Conservation (phyloP, 106 monocot genomes). For the Triglochin maritima region DNA sequence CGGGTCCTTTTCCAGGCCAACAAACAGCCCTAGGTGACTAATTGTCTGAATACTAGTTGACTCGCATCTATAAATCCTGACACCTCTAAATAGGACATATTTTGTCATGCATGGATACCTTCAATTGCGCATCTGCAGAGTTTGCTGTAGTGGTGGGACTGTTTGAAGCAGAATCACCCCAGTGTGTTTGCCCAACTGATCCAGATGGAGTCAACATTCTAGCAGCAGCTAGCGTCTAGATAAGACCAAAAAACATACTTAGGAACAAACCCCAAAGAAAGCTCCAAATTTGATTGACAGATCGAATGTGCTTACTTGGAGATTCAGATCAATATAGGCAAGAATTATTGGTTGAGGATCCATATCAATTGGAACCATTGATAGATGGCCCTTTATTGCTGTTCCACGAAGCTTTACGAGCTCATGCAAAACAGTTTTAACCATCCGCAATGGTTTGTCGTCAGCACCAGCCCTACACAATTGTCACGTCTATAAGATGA, state of each 20-base stretch:
- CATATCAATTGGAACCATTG: slow-evolving; percentile 97
- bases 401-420: slow-evolving; percentile 97
- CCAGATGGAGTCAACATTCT: slow-evolving; percentile 95
- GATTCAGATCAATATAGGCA: slow-evolving; percentile 93
- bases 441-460: slow-evolving; percentile 96
- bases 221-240: slow-evolving; percentile 91
- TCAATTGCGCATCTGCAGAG: slow-evolving; percentile 93
- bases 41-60: too few relatives aligned
- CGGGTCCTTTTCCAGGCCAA: too few relatives aligned
- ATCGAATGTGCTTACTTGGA: slow-evolving; percentile 47
- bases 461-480: slow-evolving; percentile 84
- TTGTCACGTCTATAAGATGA: neutral
- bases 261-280: too few relatives aligned
- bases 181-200: slow-evolving; percentile 78
- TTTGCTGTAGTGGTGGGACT: slow-evolving; percentile 50
- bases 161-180: slow-evolving; percentile 89
- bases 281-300: too few relatives aligned
- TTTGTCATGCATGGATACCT: slow-evolving; percentile 26
- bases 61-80: too few relatives aligned
- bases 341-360: slow-evolving; percentile 99
- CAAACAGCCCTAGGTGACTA: too few relatives aligned
- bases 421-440: slow-evolving; percentile 98
- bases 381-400: slow-evolving; percentile 93
- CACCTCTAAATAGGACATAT: too few relatives aligned
- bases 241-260: neutral